A percentile compares a stretch with the other conserved stretches of the same genome.
Evolutionary conservation across 306 rosid species (phyloP).

Genomic region (Crotalaria pallida): DNA sequence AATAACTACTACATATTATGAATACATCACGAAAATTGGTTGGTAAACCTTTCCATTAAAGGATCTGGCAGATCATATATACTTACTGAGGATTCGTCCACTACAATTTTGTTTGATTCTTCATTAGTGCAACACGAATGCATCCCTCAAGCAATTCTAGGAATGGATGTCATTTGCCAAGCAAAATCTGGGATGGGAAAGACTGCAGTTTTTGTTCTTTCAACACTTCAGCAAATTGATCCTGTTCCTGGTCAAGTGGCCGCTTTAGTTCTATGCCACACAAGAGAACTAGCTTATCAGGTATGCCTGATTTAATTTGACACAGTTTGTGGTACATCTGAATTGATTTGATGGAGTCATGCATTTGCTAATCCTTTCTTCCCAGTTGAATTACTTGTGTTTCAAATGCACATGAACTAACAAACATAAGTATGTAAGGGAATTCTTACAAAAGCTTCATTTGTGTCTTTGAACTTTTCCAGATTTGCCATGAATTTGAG

Average conservation of each 20-base stretch:
- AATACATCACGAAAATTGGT: slow-evolving; percentile 55
- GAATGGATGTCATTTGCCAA: slow-evolving; percentile 76
- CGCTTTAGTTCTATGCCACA: slow-evolving; percentile 71
- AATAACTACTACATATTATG: slow-evolving; percentile 59
- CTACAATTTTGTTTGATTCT: slow-evolving; percentile 58
- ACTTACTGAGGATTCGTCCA: slow-evolving; percentile 67
- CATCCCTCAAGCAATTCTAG: slow-evolving; percentile 76
- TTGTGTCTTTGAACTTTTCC: slow-evolving; percentile 17
- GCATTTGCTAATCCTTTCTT: not conserved
- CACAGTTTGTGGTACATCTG: not conserved
- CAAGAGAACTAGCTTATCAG: slow-evolving; percentile 73
- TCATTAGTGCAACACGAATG: slow-evolving; percentile 78
- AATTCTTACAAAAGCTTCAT: not conserved
- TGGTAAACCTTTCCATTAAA: slow-evolving; percentile 67
- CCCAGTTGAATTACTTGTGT: not conserved
- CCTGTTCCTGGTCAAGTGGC: slow-evolving; percentile 72
- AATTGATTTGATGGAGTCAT: not conserved
- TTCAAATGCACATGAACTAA: not conserved
- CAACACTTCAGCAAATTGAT: slow-evolving; percentile 68
- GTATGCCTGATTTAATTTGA: slow-evolving; percentile 21
- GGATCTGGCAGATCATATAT: slow-evolving; percentile 65
- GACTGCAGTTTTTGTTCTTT: slow-evolving; percentile 69
- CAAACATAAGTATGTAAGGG: not conserved
- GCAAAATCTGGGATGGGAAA: slow-evolving; percentile 81
- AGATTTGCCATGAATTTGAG: slow-evolving; percentile 74